Base-by-base conservation (phyloP, 176 grass and related monocot species). In the Lolium perenne region DNA sequence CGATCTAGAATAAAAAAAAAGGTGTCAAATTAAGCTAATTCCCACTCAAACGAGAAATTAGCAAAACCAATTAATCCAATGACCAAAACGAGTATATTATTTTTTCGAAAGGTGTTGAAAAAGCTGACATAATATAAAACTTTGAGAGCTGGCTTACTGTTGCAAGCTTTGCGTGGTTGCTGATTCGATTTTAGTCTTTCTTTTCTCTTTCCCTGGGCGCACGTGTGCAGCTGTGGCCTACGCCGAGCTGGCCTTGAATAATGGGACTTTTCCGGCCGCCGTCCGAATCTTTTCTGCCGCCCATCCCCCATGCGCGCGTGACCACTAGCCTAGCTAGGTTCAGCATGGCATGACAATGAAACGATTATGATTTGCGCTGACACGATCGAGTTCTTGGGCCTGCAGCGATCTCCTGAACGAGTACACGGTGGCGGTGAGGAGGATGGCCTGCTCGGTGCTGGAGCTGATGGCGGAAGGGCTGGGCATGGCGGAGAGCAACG, bases 391-490 rank as follows among this genome's bases (percentile, higher is more conserved):
- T 17, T n/a, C n/a, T n/a, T 32, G 18, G 1, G 0, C 8, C 0
- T 35, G 77, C 81, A 97, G 92, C 5, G 88, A 84, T 17, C 47
- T 72, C 5, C 8, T 97, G 83, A 77, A 87, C 40, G 95, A 97
- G 82, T 97, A 97, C 71, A 62, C 84, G 0, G 69, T 48, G 46
- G 93, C 82, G 0, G 91, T 95, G 60, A 71, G 89, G 35, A 75
- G 76, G 22, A 83, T 97, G 71, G 66, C 89, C 0, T 85, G 92
- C 74, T 73, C 79, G 82, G 72, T 95, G 55, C 86, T 97, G 56
- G 86, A 93, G 86, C 75, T 95, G 66, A 88, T 95, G 84, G 92
- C 89, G n/a, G 81, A 95, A 29, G 93, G 95, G 0, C 51, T 97
- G 8, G 50, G 75, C 0, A 87, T 97, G 0, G 58, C 62, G n/a